Evolutionary conservation across 805 yeast genomes (phyloP).

Genomic region (Candida xyloterini): DNA sequence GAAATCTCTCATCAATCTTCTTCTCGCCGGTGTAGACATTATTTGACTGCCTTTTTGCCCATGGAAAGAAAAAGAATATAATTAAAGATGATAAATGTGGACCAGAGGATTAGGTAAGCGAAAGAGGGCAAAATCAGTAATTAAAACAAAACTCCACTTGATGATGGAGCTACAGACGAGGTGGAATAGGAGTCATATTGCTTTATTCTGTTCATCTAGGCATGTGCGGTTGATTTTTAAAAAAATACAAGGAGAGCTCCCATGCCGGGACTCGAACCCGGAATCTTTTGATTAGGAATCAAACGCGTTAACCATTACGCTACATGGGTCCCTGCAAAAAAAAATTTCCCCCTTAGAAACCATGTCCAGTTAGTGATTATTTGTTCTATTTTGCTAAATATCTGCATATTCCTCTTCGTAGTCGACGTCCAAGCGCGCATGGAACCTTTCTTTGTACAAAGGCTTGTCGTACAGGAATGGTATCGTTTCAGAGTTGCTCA

Average conservation of each 20-base stretch:
- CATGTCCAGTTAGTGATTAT: neutral
- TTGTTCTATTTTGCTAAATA: neutral
- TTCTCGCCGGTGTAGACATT: slow-evolving; percentile 98
- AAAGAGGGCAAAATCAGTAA: neutral
- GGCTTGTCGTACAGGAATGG: slow-evolving; percentile 17
- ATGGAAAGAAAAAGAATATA: slow-evolving; percentile 11
- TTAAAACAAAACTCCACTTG: no score
- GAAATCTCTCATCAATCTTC: slow-evolving; percentile 98
- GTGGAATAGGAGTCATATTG: no score
- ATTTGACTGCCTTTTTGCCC: slow-evolving; percentile 5
- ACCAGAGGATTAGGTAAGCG: slow-evolving; percentile 2
- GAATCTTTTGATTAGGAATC: slow-evolving; percentile 58
- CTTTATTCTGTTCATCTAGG: no score
- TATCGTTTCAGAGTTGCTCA: slow-evolving; percentile 12
- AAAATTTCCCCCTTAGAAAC: slow-evolving; percentile 5
- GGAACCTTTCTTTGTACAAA: slow-evolving; percentile 5
- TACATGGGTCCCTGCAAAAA: slow-evolving; percentile 38
- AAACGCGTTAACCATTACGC: slow-evolving; percentile 61
- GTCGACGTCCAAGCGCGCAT: neutral
- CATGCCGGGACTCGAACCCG: slow-evolving; percentile 53
- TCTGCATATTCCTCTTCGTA: neutral
- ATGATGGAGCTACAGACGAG: no score
- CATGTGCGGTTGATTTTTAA: neutral
- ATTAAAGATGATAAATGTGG: neutral
- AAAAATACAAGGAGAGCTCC: slow-evolving; percentile 19